Evolutionary conservation across 2,329 filamentous ascomycete species (phyloP).

Genomic region (Hawksworthiomyces lignivorus): DNA sequence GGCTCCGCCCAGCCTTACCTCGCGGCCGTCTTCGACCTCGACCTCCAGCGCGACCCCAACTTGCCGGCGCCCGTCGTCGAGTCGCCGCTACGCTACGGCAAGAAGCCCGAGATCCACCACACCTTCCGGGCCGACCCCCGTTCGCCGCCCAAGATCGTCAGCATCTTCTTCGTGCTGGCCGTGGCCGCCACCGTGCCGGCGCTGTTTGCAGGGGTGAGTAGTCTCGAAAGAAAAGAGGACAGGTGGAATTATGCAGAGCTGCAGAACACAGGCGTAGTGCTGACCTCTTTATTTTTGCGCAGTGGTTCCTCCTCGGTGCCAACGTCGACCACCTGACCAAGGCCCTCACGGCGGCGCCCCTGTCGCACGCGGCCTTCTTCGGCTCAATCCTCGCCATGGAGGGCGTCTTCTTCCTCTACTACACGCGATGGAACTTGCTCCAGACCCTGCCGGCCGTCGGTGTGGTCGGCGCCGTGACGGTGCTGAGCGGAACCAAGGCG

Average conservation of each 20-base stretch:
- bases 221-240: no score
- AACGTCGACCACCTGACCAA: constrained; percentile 72
- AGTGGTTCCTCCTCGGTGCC: constrained; percentile 73
- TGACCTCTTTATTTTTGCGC: no score
- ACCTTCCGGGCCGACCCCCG: constrained; percentile 74
- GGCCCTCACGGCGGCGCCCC: constrained; percentile 66
- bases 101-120: constrained; percentile 80
- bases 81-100: constrained; percentile 72
- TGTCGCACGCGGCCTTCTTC: constrained; percentile 79
- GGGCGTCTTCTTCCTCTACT: constrained; percentile 90
- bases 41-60: constrained; percentile 56
- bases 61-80: constrained; percentile 50
- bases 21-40: constrained; percentile 64
- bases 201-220: no score
- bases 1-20: constrained; percentile 63
- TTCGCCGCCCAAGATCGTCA: constrained; percentile 74
- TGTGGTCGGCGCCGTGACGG: constrained; percentile 61
- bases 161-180: constrained; percentile 65
- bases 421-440: constrained; percentile 86
- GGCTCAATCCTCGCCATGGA: constrained; percentile 84
- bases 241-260: no score
- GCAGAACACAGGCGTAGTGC: no score
- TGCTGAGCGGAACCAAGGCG: constrained; percentile 83
- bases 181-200: constrained; percentile 67
- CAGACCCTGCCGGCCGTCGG: constrained; percentile 70